Percentiles rank a stretch among this genome's conserved stretches.
Conservation (phyloP, 2,329 filamentous ascomycete species). For the Conoideocrella luteorostrata region DNA sequence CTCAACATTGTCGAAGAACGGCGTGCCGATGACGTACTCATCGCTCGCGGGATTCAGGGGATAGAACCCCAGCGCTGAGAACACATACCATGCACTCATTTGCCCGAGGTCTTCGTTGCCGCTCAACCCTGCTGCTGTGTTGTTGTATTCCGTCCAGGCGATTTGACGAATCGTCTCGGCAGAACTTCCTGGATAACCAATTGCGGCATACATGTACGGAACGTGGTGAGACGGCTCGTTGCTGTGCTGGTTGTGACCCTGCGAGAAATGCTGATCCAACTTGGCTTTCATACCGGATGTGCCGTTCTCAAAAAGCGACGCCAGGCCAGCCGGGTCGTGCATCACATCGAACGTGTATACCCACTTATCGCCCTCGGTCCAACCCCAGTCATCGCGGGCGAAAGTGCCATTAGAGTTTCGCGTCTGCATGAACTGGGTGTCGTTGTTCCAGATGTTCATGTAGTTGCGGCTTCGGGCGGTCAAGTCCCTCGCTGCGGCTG, state of each 20-base stretch:
- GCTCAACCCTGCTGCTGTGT: conserved; percentile 36
- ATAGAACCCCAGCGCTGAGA: conserved; percentile 41
- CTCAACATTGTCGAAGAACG: conserved; percentile 38
- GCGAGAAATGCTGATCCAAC: conserved; percentile 38
- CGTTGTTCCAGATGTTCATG: conserved; percentile 33
- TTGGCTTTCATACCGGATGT: conserved; percentile 30
- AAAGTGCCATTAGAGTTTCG: conserved; percentile 40
- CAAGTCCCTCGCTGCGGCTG: conserved; percentile 23
- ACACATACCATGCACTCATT: conserved; percentile 44
- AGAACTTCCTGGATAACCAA: conserved; percentile 31
- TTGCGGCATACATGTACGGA: conserved; percentile 37
- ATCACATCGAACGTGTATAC: conserved; percentile 44
- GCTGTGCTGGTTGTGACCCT: conserved; percentile 38
- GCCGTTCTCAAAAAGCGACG: conserved; percentile 30
- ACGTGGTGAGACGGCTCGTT: conserved; percentile 43
- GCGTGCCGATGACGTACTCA: conserved; percentile 38
- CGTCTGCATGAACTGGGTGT: conserved; percentile 40
- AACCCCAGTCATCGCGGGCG: conserved; percentile 36
- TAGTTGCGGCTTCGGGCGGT: conserved; percentile 33
- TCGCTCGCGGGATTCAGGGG: conserved; percentile 38
- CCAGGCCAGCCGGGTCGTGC: conserved; percentile 37
- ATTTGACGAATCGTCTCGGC: conserved; percentile 27
- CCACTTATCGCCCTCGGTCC: conserved; percentile 44
- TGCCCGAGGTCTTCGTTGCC: conserved; percentile 44
- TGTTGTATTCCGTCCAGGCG: conserved; percentile 32